Evolutionary conservation across 2,329 filamentous ascomycete genomes (phyloP).

Genomic region (Penicillium sp.): DNA sequence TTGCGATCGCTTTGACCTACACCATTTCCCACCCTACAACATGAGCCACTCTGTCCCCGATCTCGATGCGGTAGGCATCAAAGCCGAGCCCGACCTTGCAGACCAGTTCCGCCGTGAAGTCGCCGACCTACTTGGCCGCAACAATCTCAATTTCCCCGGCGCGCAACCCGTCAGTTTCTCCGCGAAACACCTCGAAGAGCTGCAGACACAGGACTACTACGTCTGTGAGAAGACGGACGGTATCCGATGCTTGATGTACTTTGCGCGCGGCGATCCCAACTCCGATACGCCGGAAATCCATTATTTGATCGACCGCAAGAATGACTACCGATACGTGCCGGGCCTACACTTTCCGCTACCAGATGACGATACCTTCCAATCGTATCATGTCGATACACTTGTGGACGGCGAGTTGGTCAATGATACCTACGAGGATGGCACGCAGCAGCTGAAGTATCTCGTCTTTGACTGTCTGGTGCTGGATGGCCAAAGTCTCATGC

Average conservation of each 20-base stretch:
- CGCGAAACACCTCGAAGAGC: slow-evolving; percentile 71
- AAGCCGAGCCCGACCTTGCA: slow-evolving; percentile 57
- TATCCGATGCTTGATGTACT: slow-evolving; percentile 89
- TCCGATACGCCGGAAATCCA: slow-evolving; percentile 65
- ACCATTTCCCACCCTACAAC: slow-evolving; percentile 1
- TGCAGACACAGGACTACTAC: slow-evolving; percentile 82
- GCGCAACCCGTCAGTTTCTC: slow-evolving; percentile 94
- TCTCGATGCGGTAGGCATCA: slow-evolving; percentile 51
- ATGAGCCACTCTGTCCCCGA: slow-evolving; percentile 41
- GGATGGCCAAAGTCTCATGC: slow-evolving; percentile 68
- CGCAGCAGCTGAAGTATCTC: slow-evolving; percentile 69
- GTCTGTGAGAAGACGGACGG: slow-evolving; percentile 98
- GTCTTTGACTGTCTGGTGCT: slow-evolving; percentile 90
- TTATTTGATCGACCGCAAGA: slow-evolving; percentile 95
- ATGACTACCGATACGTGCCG: slow-evolving; percentile 86
- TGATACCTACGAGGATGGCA: slow-evolving; percentile 65
- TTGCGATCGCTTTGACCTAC: neutral
- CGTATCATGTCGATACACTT: slow-evolving; percentile 73
- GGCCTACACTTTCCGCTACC: slow-evolving; percentile 75
- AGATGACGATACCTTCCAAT: slow-evolving; percentile 52
- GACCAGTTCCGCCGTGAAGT: slow-evolving; percentile 64
- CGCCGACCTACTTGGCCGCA: slow-evolving; percentile 65
- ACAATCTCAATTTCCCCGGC: slow-evolving; percentile 67
- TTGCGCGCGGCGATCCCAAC: slow-evolving; percentile 52
- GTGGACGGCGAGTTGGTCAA: slow-evolving; percentile 91